Conservation (phyloP, 1,284 basidiomycete genomes). For the Tilletia caries region DNA sequence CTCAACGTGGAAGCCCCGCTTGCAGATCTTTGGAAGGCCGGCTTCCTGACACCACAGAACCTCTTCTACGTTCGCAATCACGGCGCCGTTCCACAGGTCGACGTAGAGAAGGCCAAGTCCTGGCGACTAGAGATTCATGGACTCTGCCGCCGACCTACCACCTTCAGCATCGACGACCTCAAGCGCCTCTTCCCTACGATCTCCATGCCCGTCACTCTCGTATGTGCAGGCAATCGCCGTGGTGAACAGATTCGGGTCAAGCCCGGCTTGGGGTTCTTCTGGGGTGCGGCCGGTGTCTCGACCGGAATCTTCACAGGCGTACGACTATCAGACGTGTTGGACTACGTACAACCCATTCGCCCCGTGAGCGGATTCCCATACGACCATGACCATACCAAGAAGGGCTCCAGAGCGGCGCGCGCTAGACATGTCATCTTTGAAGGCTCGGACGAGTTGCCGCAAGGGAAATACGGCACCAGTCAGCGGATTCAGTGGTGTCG, state of each 20-base stretch:
- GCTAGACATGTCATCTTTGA: constrained; percentile 64
- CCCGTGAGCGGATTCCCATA: constrained; percentile 39
- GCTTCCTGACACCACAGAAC: constrained; percentile 65
- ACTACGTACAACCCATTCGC: constrained; percentile 58
- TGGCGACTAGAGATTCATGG: constrained; percentile 64
- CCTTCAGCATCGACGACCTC: constrained; percentile 53
- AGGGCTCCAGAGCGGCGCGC: constrained; percentile 28
- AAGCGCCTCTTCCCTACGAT: constrained; percentile 60
- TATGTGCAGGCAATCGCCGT: constrained; percentile 68
- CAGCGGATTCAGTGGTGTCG: constrained; percentile 61
- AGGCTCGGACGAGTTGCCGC: constrained; percentile 64
- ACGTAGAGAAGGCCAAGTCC: constrained; percentile 53
- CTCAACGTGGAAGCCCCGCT: constrained; percentile 65
- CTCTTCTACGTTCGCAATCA: constrained; percentile 70
- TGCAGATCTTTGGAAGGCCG: constrained; percentile 58
- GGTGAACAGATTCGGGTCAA: constrained; percentile 69
- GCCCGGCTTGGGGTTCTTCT: constrained; percentile 61
- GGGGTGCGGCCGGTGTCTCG: constrained; percentile 60
- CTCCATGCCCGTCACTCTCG: constrained; percentile 66
- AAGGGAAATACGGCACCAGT: constrained; percentile 68
- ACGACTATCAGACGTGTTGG: constrained; percentile 63
- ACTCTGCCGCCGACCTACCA: constrained; percentile 33
- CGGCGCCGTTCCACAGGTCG: constrained; percentile 64
- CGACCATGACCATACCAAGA: constrained; percentile 23
- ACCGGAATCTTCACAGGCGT: constrained; percentile 69